These are phyloP conservation scores for Phytophthora syringae DNA, from an alignment of 352 stramenopile species.

Conservation along the genomic window DNA sequence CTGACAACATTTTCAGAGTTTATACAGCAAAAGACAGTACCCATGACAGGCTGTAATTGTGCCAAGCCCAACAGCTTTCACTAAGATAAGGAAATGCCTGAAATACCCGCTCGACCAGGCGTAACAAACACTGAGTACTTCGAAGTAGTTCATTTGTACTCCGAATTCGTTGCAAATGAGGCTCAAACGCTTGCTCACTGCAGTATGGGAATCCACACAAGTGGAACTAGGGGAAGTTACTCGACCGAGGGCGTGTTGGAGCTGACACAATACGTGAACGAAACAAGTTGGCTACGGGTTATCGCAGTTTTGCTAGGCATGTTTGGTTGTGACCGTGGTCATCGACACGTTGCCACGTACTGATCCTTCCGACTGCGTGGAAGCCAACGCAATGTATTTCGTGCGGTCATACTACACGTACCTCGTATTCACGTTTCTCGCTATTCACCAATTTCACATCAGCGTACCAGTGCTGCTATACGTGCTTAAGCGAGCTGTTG, in stretches of 20 bases:
- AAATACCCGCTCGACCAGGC: too few species aligned
- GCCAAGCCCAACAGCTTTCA: too few species aligned
- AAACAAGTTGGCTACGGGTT: not conserved
- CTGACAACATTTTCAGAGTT: too few species aligned
- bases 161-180: not conserved
- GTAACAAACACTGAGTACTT: too few species aligned
- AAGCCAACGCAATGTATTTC: conserved; percentile 28
- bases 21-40: too few species aligned
- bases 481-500: not conserved
- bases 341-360: conserved; percentile 25
- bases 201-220: conserved; percentile 11
- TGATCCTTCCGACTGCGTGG: conserved; percentile 7
- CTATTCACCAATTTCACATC: conserved; percentile 25
- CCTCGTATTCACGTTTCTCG: conserved; percentile 16
- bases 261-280: conserved; percentile 3
- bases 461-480: conserved; percentile 14
- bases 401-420: conserved; percentile 20
- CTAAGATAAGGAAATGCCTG: too few species aligned
- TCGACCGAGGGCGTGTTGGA: conserved; percentile 10
- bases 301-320: conserved; percentile 10
- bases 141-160: not conserved
- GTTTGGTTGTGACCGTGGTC: conserved; percentile 22
- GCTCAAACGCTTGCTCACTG: not conserved
- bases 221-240: conserved; percentile 17
- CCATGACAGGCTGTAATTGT: too few species aligned